Evolutionary conservation across 108 stramenopile genomes (phyloP).

Genomic region (Cyclotella choctawhatcheeana): DNA sequence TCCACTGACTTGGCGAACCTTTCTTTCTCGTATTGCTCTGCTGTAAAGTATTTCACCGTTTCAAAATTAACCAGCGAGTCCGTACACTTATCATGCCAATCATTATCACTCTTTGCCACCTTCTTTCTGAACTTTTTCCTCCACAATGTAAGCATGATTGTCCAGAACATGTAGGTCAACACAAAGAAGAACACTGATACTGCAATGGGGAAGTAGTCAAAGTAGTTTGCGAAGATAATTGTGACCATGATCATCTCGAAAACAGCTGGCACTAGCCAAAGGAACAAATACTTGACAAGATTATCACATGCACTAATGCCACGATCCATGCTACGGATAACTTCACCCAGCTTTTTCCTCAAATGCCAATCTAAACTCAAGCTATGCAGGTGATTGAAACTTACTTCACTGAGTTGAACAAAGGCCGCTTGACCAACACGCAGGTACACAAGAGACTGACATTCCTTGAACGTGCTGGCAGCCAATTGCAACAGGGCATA

Average conservation of each 20-base stretch:
- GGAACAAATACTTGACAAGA: slow-evolving; percentile 93
- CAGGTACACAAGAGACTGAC: slow-evolving; percentile 92
- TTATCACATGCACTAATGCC: slow-evolving; percentile 89
- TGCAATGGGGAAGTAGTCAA: slow-evolving; percentile 82
- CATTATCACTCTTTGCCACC: slow-evolving; percentile 93
- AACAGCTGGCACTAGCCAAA: slow-evolving; percentile 92
- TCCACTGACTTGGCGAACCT: slow-evolving; percentile 76
- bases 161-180: slow-evolving; percentile 87
- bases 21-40: slow-evolving; percentile 88
- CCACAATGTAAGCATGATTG: slow-evolving; percentile 93
- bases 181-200: slow-evolving; percentile 91
- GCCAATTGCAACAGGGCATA: slow-evolving; percentile 77
- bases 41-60: slow-evolving; percentile 97
- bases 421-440: slow-evolving; percentile 97
- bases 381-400: slow-evolving; percentile 91
- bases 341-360: slow-evolving; percentile 93
- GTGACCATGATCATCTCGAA: slow-evolving; percentile 90
- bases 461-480: slow-evolving; percentile 83
- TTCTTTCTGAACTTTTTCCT: slow-evolving; percentile 95
- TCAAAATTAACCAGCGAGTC: slow-evolving; percentile 96
- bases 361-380: slow-evolving; percentile 96
- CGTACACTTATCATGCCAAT: slow-evolving; percentile 91
- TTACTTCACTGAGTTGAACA: slow-evolving; percentile 88
- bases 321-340: slow-evolving; percentile 92
- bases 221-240: slow-evolving; percentile 90